Evolutionary conservation across 1,284 basidiomycete species (phyloP).

Genomic region (Inonotus hispidus): DNA sequence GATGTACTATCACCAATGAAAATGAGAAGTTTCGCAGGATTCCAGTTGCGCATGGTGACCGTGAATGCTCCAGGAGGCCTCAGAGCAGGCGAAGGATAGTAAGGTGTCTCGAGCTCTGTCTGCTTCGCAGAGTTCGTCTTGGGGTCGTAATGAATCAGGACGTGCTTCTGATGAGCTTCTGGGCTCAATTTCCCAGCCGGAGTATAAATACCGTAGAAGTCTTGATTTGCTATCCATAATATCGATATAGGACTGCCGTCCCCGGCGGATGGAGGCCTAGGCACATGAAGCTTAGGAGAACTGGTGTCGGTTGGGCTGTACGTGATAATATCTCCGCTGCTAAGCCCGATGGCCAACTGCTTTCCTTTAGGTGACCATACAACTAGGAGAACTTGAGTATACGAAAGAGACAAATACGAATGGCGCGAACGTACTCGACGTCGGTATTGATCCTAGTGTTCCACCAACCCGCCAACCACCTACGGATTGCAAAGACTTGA

Average conservation of each 20-base stretch:
- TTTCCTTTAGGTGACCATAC: conserved; percentile 88
- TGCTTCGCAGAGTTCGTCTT: conserved; percentile 48
- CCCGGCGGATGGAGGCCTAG: conserved; percentile 45
- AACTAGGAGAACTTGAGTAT: conserved; percentile 35
- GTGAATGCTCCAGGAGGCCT: conserved; percentile 52
- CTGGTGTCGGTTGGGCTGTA: conserved; percentile 56
- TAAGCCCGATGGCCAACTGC: conserved; percentile 73
- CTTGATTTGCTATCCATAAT: conserved; percentile 70
- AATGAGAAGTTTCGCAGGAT: conserved; percentile 52
- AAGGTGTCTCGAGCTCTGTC: conserved; percentile 45
- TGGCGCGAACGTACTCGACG: conserved; percentile 43
- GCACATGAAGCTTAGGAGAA: conserved; percentile 52
- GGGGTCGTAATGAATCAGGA: conserved; percentile 54
- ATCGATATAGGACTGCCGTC: conserved; percentile 49
- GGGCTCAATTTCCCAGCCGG: conserved; percentile 35
- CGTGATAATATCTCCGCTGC: conserved; percentile 66
- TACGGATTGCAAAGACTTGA: conserved; percentile 42
- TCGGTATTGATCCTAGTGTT: conserved; percentile 43
- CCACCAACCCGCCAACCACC: conserved; percentile 59
- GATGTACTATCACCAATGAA: conserved; percentile 72
- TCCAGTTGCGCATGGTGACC: conserved; percentile 59
- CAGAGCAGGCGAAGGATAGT: conserved; percentile 49
- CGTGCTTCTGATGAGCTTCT: conserved; percentile 51
- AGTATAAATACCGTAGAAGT: conserved; percentile 67
- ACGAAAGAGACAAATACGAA: not conserved